phyloP scores from a whole-genome alignment of 495 filamentous ascomycete species.

The Hypoxylon trugodes region DNA sequence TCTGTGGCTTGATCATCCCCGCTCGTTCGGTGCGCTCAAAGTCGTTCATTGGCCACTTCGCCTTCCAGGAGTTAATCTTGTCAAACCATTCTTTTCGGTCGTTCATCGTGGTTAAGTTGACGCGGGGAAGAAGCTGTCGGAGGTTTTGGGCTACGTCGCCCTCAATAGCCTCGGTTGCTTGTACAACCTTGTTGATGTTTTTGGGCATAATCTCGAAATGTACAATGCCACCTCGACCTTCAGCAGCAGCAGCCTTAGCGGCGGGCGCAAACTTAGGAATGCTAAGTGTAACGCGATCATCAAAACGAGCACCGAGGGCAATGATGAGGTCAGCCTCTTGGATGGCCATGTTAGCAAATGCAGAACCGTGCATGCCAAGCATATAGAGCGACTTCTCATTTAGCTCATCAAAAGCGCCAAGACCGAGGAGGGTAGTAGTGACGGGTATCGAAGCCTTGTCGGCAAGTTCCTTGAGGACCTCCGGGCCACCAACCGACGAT shows the following conservation, averaged over 20 bases:
- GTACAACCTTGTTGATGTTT: constrained; percentile 88
- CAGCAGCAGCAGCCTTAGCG: constrained; percentile 70
- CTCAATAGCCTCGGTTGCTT: constrained; percentile 82
- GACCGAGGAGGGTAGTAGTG: constrained; percentile 79
- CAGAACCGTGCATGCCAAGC: constrained; percentile 84
- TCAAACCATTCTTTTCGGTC: constrained; percentile 85
- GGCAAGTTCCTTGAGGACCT: constrained; percentile 71
- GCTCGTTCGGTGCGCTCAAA: constrained; percentile 75
- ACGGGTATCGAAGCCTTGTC: constrained; percentile 79
- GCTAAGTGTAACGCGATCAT: constrained; percentile 76
- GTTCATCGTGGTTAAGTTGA: constrained; percentile 63
- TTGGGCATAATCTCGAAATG: constrained; percentile 87
- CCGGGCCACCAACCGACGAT: constrained; percentile 68
- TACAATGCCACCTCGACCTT: constrained; percentile 78
- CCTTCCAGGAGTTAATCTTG: constrained; percentile 90
- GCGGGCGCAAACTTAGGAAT: constrained; percentile 73
- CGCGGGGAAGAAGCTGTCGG: constrained; percentile 71
- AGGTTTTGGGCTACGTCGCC: constrained; percentile 78
- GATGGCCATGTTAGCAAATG: constrained; percentile 82
- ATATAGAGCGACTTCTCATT: constrained; percentile 81
- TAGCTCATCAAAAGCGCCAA: constrained; percentile 79
- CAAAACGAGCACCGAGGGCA: constrained; percentile 77
- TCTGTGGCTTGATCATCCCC: constrained; percentile 87
- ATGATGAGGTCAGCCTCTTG: constrained; percentile 82
- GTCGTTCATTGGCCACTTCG: constrained; percentile 75